phyloP scores from a whole-genome alignment of 2,329 filamentous ascomycete genomes.

The Hirsutella minnesotensis region DNA sequence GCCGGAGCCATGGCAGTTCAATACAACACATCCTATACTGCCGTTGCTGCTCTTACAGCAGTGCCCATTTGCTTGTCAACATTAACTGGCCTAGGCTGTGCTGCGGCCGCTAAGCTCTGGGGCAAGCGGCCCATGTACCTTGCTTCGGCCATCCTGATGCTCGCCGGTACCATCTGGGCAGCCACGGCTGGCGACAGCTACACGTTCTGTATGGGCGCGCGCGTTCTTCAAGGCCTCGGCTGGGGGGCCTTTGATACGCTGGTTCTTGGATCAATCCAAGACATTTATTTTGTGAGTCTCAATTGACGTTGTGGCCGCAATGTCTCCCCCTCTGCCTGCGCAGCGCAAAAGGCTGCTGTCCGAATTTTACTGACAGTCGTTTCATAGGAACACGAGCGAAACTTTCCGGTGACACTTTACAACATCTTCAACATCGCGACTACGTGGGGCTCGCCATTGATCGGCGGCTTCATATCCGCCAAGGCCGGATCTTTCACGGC shows the following conservation, averaged over 20 bases:
- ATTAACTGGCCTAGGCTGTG: constrained; percentile 28
- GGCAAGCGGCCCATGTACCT: constrained; percentile 45
- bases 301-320: neutral
- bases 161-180: constrained; percentile 40
- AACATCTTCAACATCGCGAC: constrained; percentile 30
- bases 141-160: constrained; percentile 29
- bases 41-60: constrained; percentile 37
- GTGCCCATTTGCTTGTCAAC: constrained; percentile 39
- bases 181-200: constrained; percentile 28
- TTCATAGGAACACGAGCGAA: constrained; percentile 37
- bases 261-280: constrained; percentile 38
- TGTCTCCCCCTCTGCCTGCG: neutral
- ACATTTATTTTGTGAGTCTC: constrained; percentile 43
- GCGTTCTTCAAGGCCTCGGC: constrained; percentile 43
- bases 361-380: neutral
- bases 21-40: constrained; percentile 33
- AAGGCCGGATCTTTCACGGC: constrained; percentile 27
- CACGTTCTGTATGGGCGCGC: constrained; percentile 35
- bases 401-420: constrained; percentile 30
- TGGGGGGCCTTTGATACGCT: constrained; percentile 48
- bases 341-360: neutral
- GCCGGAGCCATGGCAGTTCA: constrained; percentile 29
- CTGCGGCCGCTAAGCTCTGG: constrained; percentile 30
- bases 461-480: constrained; percentile 37
- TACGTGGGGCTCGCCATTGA: constrained; percentile 41